Conservation (phyloP, 345 rosid species). For the Physaria fendleri region DNA sequence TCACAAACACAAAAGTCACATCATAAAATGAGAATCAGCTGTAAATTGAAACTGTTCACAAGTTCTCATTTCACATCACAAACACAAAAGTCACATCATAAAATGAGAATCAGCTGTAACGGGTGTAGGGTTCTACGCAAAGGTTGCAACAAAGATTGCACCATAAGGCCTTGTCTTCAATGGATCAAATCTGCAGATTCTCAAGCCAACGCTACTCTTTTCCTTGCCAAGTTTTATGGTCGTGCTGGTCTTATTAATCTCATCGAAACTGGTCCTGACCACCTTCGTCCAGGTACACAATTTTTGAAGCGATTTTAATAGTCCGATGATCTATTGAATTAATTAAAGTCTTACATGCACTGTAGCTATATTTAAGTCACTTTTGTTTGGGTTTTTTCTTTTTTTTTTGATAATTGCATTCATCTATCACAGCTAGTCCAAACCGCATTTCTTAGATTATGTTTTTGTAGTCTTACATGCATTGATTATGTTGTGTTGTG, state of each 20-base stretch:
- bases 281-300: conserved; percentile 50
- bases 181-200: conserved; percentile 64
- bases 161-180: conserved; percentile 59
- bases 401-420: no score
- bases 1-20: conserved; percentile 4
- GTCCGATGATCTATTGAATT: no score
- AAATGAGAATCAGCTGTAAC: conserved; percentile 58
- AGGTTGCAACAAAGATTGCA: conserved; percentile 58
- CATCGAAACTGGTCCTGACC: conserved; percentile 53
- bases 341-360: no score
- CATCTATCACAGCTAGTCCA: no score
- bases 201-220: conserved; percentile 68
- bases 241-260: conserved; percentile 73
- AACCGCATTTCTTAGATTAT: no score
- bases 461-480: conserved; percentile 14
- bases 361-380: no score
- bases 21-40: conserved; percentile 45
- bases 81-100: not conserved
- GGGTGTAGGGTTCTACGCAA: conserved; percentile 68
- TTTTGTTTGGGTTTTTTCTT: no score
- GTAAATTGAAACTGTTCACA: conserved; percentile 30
- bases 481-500: conserved; percentile 14
- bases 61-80: conserved; percentile 4
- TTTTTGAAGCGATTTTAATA: no score
- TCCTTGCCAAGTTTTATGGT: conserved; percentile 69